Percentiles rank a stretch among this genome's conserved stretches.
phyloP scores from a whole-genome alignment of 495 filamentous ascomycete genomes.

The Penicillium lagena region DNA sequence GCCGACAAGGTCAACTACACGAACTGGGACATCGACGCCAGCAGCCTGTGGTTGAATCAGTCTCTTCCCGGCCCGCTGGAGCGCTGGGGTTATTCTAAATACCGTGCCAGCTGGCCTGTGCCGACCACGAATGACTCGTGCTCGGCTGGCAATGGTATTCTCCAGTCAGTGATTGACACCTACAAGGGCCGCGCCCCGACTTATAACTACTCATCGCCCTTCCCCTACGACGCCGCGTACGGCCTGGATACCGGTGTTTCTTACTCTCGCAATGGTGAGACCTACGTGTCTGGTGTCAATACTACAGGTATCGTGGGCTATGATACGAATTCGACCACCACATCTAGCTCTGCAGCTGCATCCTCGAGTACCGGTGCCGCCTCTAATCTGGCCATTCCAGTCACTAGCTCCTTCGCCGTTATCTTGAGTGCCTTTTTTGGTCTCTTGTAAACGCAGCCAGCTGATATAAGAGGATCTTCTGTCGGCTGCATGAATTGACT shows the following conservation, averaged over 20 bases:
- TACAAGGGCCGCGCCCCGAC: slow-evolving; percentile 21
- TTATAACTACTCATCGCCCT: slow-evolving; percentile 37
- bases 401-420: no score
- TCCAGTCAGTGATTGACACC: slow-evolving; percentile 31
- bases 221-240: slow-evolving; percentile 10
- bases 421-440: no score
- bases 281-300: no score
- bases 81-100: slow-evolving; percentile 19
- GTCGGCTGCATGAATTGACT: no score
- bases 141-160: slow-evolving; percentile 37
- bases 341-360: no score
- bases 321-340: no score
- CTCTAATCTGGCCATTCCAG: no score
- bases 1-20: slow-evolving; percentile 51
- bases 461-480: no score
- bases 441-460: no score
- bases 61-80: slow-evolving; percentile 42
- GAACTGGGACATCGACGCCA: slow-evolving; percentile 43
- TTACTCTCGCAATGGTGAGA: slow-evolving; percentile 16
- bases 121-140: slow-evolving; percentile 34
- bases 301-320: no score
- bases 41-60: slow-evolving; percentile 35
- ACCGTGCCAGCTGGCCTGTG: slow-evolving; percentile 30
- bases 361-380: no score
- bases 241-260: slow-evolving; percentile 21